These are phyloP conservation scores for Geotrichum citri-aurantii DNA, from an alignment of 1,139 yeast genomes.

Conservation along the genomic window DNA sequence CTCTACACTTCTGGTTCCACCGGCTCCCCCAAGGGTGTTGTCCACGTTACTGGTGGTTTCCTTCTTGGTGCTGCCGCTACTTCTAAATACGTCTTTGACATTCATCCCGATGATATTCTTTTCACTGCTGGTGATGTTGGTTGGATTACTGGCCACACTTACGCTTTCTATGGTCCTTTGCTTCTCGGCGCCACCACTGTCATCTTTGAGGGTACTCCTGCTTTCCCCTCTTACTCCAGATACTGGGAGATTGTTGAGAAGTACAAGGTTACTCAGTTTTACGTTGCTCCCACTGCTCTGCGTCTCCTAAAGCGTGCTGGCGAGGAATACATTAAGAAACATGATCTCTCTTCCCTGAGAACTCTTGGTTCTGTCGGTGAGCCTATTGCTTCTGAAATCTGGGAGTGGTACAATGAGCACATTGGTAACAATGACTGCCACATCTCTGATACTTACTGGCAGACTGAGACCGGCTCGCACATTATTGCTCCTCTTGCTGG, in stretches of 20 bases:
- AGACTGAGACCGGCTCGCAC: conserved; percentile 96
- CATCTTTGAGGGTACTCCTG: conserved; percentile 96
- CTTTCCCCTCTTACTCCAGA: conserved; percentile 93
- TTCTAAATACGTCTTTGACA: conserved; percentile 87
- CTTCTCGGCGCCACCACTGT: conserved; percentile 83
- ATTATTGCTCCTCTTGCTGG: conserved; percentile 95
- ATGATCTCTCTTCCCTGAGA: conserved; percentile 85
- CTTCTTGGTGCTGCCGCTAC: conserved; percentile 92
- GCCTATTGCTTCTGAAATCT: conserved; percentile 95
- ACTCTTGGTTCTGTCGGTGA: conserved; percentile 98
- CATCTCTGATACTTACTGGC: conserved; percentile 97
- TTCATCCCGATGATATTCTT: conserved; percentile 78
- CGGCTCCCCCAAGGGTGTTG: conserved; percentile 97
- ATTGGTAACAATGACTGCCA: conserved; percentile 85
- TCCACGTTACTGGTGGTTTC: conserved; percentile 91
- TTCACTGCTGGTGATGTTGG: conserved; percentile 99
- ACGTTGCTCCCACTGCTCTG: conserved; percentile 97
- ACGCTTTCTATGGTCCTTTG: conserved; percentile 91
- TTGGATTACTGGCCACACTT: conserved; percentile 98
- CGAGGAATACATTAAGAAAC: conserved; percentile 79
- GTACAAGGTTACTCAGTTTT: conserved; percentile 92
- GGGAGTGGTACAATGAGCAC: conserved; percentile 97
- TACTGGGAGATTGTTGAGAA: conserved; percentile 95
- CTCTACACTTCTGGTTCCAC: conserved; percentile 96
- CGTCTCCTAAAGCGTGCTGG: conserved; percentile 95